Conservation (phyloP, 495 filamentous ascomycete genomes). For the Annulohypoxylon stygium region DNA sequence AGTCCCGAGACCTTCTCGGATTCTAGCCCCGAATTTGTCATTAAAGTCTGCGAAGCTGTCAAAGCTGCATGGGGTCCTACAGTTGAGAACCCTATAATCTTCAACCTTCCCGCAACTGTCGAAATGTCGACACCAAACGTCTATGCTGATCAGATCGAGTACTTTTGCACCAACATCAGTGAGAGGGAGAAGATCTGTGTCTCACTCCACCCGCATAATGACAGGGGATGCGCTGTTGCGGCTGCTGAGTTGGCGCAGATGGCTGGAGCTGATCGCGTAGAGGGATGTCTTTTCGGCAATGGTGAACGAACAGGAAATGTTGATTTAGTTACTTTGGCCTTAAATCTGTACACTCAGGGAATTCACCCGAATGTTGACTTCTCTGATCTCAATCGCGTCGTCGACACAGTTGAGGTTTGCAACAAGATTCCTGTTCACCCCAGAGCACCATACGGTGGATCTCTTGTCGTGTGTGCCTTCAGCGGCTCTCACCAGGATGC, state of each 20-base stretch:
- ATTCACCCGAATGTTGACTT: constrained; percentile 91
- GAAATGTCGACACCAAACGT: constrained; percentile 97
- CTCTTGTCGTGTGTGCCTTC: constrained; percentile 90
- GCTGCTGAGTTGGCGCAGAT: constrained; percentile 92
- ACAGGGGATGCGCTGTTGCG: constrained; percentile 90
- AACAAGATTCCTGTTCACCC: constrained; percentile 96
- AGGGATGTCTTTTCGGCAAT: constrained; percentile 95
- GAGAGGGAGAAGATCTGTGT: constrained; percentile 86
- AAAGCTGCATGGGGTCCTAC: constrained; percentile 95
- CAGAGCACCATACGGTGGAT: constrained; percentile 89
- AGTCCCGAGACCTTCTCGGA: constrained; percentile 97
- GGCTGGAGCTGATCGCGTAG: constrained; percentile 96
- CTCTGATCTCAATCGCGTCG: constrained; percentile 87
- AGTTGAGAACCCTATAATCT: constrained; percentile 87
- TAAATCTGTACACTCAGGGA: constrained; percentile 98
- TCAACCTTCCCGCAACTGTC: constrained; percentile 97
- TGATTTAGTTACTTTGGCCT: constrained; percentile 90
- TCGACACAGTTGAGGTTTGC: constrained; percentile 89
- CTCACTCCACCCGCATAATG: constrained; percentile 93
- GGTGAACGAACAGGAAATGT: constrained; percentile 97
- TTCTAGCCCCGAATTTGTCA: constrained; percentile 83
- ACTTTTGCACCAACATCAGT: constrained; percentile 82
- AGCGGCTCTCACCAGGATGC: constrained; percentile 96
- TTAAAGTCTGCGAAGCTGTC: constrained; percentile 91
- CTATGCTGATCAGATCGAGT: constrained; percentile 97